Base-by-base conservation (phyloP, 441 rosid species). In the Brassica balearica region DNA sequence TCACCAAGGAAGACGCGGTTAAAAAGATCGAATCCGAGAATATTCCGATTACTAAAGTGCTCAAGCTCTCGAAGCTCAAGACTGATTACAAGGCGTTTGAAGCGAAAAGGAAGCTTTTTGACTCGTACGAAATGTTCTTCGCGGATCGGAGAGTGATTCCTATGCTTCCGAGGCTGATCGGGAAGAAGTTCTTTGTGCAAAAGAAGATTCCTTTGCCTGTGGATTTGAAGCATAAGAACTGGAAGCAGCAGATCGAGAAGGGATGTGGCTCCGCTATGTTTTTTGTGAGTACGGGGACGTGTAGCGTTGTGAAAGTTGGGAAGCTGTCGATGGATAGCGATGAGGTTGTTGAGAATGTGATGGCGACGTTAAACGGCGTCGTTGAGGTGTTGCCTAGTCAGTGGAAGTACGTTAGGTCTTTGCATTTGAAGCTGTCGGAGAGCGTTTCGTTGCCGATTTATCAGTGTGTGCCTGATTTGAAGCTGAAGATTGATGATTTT, bases 221-320 rank as follows among this genome's bases (percentile, higher is more conserved):
- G 36, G 90, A 95, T 75, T 84, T 93, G 89, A 87, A 77, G 77
- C 97, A 95, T 38, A 86, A 82, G 79, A 91, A 90, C 48, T 95
- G 99, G 99, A 95, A 89, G 83, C 94, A 95, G 86, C 99, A 93
- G 88, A 79, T 95, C 29, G 90, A 88, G 68, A 92, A 80, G 34
- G 91, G 83, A 17, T 90, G 89, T 72, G 84, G 87, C 1, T 92
- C 95, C 14, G 93, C 88, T 20, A 69, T 94, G 80, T 71, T 94
- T 85, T 94, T 78, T 78, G 41, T 92, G 77, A 86, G 88, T 75
- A 84, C 80, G 2, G 96, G 95, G 10, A 89, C 95, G 55, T 91
- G 96, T 62, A 83, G 92, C 23, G 95, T 91, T 4, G 80, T 89
- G 75, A 88, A 86, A 69, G 86, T 90, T 0, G 94, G 85, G 72